Percentiles rank a stretch among this genome's conserved stretches.
These are phyloP conservation scores for Alternaria arborescens DNA, from an alignment of 2,329 filamentous ascomycete species.

Conservation along the genomic window DNA sequence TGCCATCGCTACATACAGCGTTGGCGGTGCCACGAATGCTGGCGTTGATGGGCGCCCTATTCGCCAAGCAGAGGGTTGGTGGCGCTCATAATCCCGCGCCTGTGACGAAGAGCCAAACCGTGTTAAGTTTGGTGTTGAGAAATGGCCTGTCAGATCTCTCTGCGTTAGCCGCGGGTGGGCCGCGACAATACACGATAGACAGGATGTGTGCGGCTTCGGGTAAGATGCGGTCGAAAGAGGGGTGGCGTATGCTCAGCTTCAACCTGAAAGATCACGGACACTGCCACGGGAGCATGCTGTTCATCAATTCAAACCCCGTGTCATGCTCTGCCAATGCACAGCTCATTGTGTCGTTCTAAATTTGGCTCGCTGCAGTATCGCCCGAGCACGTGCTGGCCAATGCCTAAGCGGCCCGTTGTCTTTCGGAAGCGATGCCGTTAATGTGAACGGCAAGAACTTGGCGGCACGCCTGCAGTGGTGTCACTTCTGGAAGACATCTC, in stretches of 20 bases:
- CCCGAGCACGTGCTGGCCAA: conserved; percentile 30
- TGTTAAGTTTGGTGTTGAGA: conserved; percentile 35
- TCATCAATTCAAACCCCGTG: conserved; percentile 23
- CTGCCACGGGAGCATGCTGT: conserved; percentile 33
- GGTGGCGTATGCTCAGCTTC: conserved; percentile 31
- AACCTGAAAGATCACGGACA: conserved; percentile 34
- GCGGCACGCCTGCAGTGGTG: conserved; percentile 21
- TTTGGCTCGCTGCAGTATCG: conserved; percentile 25
- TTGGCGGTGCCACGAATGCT: conserved; percentile 23
- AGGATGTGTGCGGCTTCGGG: conserved; percentile 26
- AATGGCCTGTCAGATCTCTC: conserved; percentile 36
- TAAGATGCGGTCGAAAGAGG: conserved; percentile 28
- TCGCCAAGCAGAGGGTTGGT: conserved; percentile 39
- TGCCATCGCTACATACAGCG: conserved; percentile 18
- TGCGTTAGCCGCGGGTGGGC: conserved; percentile 25
- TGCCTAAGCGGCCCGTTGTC: conserved; percentile 18
- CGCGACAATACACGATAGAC: conserved; percentile 30
- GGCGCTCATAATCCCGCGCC: conserved; percentile 37
- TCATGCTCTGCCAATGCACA: conserved; percentile 25
- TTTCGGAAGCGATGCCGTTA: conserved; percentile 29
- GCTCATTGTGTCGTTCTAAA: conserved; percentile 19
- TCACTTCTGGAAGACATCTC: conserved; percentile 27
- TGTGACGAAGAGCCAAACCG: conserved; percentile 34
- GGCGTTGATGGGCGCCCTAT: conserved; percentile 24
- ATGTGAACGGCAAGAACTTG: conserved; percentile 21